These are phyloP conservation scores for Ophiobolus disseminans DNA, from an alignment of 2,329 filamentous ascomycete genomes.

Conservation along the genomic window DNA sequence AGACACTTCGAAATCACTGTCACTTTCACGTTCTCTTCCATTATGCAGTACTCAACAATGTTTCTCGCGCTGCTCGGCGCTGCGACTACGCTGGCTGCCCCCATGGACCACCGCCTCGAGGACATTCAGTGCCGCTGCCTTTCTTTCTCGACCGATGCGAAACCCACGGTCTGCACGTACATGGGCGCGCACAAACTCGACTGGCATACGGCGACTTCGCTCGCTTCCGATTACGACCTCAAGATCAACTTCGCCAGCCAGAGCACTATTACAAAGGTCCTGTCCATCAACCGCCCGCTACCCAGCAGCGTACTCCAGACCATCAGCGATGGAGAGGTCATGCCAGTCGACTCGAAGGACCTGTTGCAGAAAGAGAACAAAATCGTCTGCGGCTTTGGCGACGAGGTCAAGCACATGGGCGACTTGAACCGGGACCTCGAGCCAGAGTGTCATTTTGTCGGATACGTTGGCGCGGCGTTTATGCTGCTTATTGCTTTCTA, in stretches of 20 bases:
- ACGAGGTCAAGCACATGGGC: slow-evolving; percentile 27
- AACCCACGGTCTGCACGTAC: slow-evolving; percentile 28
- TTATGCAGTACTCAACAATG: background rate
- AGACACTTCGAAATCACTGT: background rate
- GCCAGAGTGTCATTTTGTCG: slow-evolving; percentile 21
- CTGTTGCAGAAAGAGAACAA: slow-evolving; percentile 23
- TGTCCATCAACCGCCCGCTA: slow-evolving; percentile 23
- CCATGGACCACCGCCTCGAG: slow-evolving; percentile 20
- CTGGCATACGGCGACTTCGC: slow-evolving; percentile 31
- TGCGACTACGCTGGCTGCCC: slow-evolving; percentile 14
- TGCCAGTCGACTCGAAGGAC: slow-evolving; percentile 8
- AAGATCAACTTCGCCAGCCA: slow-evolving; percentile 34
- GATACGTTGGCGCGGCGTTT: slow-evolving; percentile 25
- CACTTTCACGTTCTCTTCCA: background rate
- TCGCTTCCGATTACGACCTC: slow-evolving; percentile 30
- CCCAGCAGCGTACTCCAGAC: slow-evolving; percentile 25
- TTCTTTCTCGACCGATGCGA: slow-evolving; percentile 26
- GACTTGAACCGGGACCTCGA: slow-evolving; percentile 2
- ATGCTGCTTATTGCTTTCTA: slow-evolving; percentile 26
- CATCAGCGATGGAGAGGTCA: slow-evolving; percentile 17
- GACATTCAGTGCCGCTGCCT: slow-evolving; percentile 37
- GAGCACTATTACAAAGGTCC: slow-evolving; percentile 26
- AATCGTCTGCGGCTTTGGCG: slow-evolving; percentile 33
- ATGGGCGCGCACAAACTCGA: slow-evolving; percentile 27
- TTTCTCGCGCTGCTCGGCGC: slow-evolving; percentile 11